Percentiles rank a stretch among this genome's conserved stretches.
These are phyloP conservation scores for Erysimum cheiranthoides DNA, from an alignment of 345 rosid genomes.

Conservation along the genomic window DNA sequence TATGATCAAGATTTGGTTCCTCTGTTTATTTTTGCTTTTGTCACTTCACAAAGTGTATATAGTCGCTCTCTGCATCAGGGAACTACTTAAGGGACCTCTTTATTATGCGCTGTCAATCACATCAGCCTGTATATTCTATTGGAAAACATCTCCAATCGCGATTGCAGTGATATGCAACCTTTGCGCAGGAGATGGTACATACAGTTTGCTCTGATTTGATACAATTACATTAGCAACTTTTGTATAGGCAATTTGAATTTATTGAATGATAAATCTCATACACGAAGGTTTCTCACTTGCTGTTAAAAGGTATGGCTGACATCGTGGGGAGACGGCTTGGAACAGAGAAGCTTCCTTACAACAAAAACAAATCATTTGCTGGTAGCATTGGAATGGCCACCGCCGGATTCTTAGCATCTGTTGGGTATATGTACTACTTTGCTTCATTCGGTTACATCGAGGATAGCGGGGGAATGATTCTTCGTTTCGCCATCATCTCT, in stretches of 20 bases:
- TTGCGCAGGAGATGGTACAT: slow-evolving; percentile 97
- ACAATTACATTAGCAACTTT: not conserved
- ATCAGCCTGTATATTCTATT: slow-evolving; percentile 61
- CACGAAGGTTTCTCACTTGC: not conserved
- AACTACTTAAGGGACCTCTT: slow-evolving; percentile 91
- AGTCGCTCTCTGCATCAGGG: slow-evolving; percentile 59
- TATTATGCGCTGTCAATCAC: slow-evolving; percentile 73
- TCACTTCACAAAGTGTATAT: slow-evolving; percentile 41
- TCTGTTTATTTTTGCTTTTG: not conserved
- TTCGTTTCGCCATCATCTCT: slow-evolving; percentile 69
- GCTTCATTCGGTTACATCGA: slow-evolving; percentile 67
- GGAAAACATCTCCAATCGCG: slow-evolving; percentile 82
- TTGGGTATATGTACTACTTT: slow-evolving; percentile 77
- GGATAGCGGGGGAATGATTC: slow-evolving; percentile 56
- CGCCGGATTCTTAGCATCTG: slow-evolving; percentile 74
- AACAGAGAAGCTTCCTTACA: slow-evolving; percentile 73
- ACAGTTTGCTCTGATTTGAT: slow-evolving; percentile 25
- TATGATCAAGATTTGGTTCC: slow-evolving; percentile 16
- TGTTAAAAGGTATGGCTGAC: slow-evolving; percentile 77
- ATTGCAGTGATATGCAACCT: slow-evolving; percentile 88
- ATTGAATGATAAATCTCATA: slow-evolving; percentile 19
- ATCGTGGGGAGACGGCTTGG: slow-evolving; percentile 83
- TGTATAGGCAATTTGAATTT: not conserved
- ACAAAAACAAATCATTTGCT: slow-evolving; percentile 74
- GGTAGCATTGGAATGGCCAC: slow-evolving; percentile 84